phyloP scores from a whole-genome alignment of 2,329 filamentous ascomycete species.

The Mycosphaerella sp. region DNA sequence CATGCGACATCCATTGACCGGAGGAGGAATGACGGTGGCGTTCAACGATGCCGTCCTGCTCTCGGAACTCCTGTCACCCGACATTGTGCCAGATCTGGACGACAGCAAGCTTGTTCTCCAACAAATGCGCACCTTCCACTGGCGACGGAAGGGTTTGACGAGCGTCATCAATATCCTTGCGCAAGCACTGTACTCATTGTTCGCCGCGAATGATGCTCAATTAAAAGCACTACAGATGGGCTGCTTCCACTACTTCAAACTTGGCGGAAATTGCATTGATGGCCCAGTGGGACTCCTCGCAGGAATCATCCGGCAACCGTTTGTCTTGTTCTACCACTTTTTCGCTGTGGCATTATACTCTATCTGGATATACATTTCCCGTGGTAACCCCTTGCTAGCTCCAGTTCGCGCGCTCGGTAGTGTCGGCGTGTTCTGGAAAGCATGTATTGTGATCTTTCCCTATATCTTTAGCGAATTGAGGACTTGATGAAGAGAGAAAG shows the following conservation, averaged over 20 bases:
- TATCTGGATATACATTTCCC: constrained; percentile 63
- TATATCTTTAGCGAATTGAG: constrained; percentile 38
- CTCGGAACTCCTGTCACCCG: constrained; percentile 64
- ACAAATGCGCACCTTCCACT: constrained; percentile 75
- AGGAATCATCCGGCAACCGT: constrained; percentile 70
- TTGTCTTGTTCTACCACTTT: constrained; percentile 83
- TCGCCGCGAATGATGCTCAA: constrained; percentile 74
- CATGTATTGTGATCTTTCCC: constrained; percentile 48
- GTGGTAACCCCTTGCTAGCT: constrained; percentile 38
- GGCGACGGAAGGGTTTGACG: constrained; percentile 73
- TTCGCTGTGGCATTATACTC: constrained; percentile 86
- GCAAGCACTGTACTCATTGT: constrained; percentile 84
- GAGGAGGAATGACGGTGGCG: constrained; percentile 96
- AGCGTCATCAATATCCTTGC: constrained; percentile 97
- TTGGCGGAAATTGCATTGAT: constrained; percentile 63
- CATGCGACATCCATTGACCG: constrained; percentile 98
- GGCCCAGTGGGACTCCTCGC: constrained; percentile 77
- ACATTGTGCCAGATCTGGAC: constrained; percentile 60
- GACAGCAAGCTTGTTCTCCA: constrained; percentile 60
- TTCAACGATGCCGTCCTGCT: constrained; percentile 86
- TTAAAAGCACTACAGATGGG: constrained; percentile 77
- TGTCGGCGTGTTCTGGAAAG: constrained; percentile 50
- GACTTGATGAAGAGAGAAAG: constrained; percentile 13
- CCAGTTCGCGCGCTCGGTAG: constrained; percentile 37
- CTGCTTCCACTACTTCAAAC: constrained; percentile 88